phyloP scores from a whole-genome alignment of 2,329 filamentous ascomycete species.

The Diaporthe velutina region DNA sequence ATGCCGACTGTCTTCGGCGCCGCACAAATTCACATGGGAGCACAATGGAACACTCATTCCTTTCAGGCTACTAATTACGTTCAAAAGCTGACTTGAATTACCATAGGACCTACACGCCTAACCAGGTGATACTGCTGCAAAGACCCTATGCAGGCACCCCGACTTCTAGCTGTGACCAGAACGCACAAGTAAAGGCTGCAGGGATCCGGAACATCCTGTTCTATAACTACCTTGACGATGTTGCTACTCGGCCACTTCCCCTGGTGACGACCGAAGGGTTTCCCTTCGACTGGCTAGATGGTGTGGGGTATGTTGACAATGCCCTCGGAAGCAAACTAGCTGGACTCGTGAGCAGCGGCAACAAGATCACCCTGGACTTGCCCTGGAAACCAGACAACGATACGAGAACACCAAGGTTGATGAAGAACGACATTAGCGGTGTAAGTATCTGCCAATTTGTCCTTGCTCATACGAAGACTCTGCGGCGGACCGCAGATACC shows the following conservation, averaged over 20 bases:
- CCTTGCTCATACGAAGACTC: too few relatives aligned
- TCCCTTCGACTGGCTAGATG: conserved; percentile 34
- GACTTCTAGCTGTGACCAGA: conserved; percentile 11
- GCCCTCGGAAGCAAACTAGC: conserved; percentile 18
- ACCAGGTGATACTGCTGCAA: conserved; percentile 29
- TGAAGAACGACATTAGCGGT: conserved; percentile 26
- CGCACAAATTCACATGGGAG: background rate
- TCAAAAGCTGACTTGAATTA: background rate
- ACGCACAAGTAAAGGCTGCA: conserved; percentile 18
- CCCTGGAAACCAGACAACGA: conserved; percentile 31
- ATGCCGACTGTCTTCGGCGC: too few relatives aligned
- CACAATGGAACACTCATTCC: background rate
- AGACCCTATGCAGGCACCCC: conserved; percentile 18
- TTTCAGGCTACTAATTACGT: too few relatives aligned
- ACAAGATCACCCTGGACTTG: conserved; percentile 19
- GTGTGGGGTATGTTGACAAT: conserved; percentile 25
- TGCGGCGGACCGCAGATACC: background rate
- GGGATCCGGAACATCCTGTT: conserved; percentile 25
- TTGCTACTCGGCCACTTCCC: conserved; percentile 27
- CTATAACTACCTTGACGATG: conserved; percentile 27
- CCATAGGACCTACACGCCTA: conserved; percentile 9
- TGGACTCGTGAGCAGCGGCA: conserved; percentile 2
- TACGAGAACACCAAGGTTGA: conserved; percentile 13
- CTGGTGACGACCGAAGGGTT: conserved; percentile 23
- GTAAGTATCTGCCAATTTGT: background rate